Base-by-base conservation (phyloP, 306 rosid genomes). In the Dalbergia oliveri region DNA sequence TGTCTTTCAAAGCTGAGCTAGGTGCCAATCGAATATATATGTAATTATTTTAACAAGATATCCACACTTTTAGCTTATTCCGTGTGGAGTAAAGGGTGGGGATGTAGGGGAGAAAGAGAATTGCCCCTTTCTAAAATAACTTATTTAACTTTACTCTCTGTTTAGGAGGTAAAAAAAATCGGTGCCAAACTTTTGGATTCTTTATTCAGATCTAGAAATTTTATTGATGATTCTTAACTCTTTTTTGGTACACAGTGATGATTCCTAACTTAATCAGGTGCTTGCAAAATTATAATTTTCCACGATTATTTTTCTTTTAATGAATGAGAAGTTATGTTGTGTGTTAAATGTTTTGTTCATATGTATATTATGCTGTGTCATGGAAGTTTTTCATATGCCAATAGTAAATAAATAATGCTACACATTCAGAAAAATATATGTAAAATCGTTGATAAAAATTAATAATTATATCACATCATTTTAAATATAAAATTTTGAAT, bases 1-100 rank as follows among this genome's bases (percentile, higher is more conserved):
- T 78, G 67, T 83, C 74, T 79, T 90, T 84, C 87, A 88, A 88
- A 71, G 73, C 35, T 80, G 79, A 80, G 84, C 31, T 26, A 26
- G 31, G 76, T 86, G 90, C 84, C 78, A 79, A 79, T 76, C 77
- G 67, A 87, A 85, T 81, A 73, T 39, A 14, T 73, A 26, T 63
- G 43, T 78, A 76, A 76, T 81, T 77, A 69, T 83, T 84, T 79
- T 87, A 69, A 60, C 78, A 4, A 71, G 26, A 67, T 61, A 71
- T 49, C 54, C 44, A 65, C 50, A 44, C 56, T 80, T 74, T 64
- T 58, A 43, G 81, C 71, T 76, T 82, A 77, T 80, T 57, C 72
- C 71, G 2, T 60, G 13, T 43, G 44, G 69, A 33, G 45, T 26
- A 49, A 31, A 69, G 39, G 18, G 8, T 39, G 79, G 53, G 9